Evolutionary conservation across 2,329 filamentous ascomycete genomes (phyloP).

Genomic region (Colletotrichum musicola): DNA sequence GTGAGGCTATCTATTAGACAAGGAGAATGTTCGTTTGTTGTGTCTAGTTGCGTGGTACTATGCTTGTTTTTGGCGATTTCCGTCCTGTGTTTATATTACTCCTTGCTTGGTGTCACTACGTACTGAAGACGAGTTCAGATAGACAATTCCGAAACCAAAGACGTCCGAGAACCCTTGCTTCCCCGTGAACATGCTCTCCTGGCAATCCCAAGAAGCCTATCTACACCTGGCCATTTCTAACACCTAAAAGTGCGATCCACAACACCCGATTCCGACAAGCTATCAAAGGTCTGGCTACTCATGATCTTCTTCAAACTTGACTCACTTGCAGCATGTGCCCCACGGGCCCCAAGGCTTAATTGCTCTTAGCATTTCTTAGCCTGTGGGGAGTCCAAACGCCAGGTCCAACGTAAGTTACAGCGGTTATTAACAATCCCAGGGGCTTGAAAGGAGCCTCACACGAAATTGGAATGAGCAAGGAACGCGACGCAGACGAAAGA

Average conservation of each 20-base stretch:
- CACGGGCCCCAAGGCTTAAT: constrained; percentile 20
- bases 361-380: constrained; percentile 18
- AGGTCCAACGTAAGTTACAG: constrained; percentile 1
- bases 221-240: background rate
- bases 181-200: constrained; percentile 8
- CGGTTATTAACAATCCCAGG: background rate
- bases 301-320: no score
- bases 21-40: background rate
- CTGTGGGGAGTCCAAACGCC: constrained; percentile 2
- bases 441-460: background rate
- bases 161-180: constrained; percentile 18
- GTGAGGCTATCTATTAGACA: background rate
- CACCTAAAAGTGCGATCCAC: background rate
- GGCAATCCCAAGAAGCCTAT: background rate
- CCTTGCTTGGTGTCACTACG: background rate
- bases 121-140: constrained; percentile 18
- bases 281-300: no score
- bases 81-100: background rate
- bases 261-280: background rate
- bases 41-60: background rate
- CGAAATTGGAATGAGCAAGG: background rate
- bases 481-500: background rate
- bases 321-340: background rate
- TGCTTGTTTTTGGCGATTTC: constrained; percentile 14
- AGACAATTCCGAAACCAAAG: constrained; percentile 12